A percentile compares a stretch with the other conserved stretches of the same genome.
Conservation (phyloP, 805 yeast species). For the Hanseniaspora taiwanica region DNA sequence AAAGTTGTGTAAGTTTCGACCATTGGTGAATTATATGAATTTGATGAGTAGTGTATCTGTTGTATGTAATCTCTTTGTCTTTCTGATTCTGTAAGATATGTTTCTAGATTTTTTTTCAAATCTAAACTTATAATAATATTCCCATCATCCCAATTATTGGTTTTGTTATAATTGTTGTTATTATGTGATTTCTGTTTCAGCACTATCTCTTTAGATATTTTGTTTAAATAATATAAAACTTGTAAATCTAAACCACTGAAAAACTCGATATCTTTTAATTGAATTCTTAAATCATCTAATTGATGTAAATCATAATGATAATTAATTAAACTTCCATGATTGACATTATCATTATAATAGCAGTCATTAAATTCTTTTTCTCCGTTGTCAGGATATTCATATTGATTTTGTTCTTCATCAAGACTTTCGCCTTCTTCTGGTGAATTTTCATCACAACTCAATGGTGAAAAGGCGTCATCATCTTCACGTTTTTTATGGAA, state of each 20-base stretch:
- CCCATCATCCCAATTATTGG: too few species aligned
- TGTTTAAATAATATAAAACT: conserved; percentile 4
- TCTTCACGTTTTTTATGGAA: too few species aligned
- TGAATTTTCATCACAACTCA: too few species aligned
- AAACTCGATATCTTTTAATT: conserved; percentile 5
- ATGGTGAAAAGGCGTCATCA: too few species aligned
- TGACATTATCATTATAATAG: too few species aligned
- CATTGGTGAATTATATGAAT: not conserved
- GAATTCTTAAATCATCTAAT: not conserved
- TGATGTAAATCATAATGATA: not conserved
- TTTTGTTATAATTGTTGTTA: too few species aligned
- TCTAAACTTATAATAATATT: conserved; percentile 1
- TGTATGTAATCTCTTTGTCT: conserved; percentile 4
- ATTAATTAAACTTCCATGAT: too few species aligned
- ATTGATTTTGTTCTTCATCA: too few species aligned
- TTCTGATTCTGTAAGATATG: conserved; percentile 3
- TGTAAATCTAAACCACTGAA: conserved; percentile 5
- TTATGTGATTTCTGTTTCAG: too few species aligned
- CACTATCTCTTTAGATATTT: not conserved
- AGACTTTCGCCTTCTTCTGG: too few species aligned
- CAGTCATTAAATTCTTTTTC: too few species aligned
- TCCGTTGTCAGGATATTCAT: too few species aligned
- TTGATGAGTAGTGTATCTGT: not conserved
- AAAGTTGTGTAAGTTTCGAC: conserved; percentile 2
- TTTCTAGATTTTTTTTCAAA: conserved; percentile 1